These are phyloP conservation scores for Kwoniella heveanensis DNA, from an alignment of 768 basidiomycete species.

Conservation along the genomic window DNA sequence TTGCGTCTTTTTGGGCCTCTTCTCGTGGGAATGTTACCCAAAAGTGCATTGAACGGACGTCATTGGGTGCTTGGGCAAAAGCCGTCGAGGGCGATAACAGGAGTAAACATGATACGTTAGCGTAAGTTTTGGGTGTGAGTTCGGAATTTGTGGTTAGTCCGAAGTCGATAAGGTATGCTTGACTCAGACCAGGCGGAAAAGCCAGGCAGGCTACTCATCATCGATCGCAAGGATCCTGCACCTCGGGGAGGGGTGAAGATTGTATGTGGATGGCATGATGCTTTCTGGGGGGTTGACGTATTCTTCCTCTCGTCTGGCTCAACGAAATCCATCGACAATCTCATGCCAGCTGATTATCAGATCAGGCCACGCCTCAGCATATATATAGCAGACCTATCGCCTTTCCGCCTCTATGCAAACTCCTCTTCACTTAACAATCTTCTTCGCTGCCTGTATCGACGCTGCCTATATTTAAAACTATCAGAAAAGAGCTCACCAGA, in stretches of 20 bases:
- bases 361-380: no score
- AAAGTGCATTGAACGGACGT: no score
- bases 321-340: not conserved
- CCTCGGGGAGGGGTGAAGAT: no score
- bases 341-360: no score
- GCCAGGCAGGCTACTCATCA: not conserved
- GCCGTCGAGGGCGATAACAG: no score
- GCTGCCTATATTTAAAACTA: no score
- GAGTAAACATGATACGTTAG: not conserved
- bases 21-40: not conserved
- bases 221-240: not conserved
- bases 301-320: not conserved
- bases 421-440: not conserved
- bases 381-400: no score
- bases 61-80: no score
- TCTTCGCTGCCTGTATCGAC: no score
- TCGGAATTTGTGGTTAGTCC: conserved; percentile 3
- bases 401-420: no score
- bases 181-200: not conserved
- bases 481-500: no score
- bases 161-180: not conserved
- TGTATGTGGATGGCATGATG: not conserved
- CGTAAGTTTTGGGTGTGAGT: not conserved
- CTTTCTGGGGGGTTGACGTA: not conserved
- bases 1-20: no score